Conservation (phyloP, 805 yeast genomes). For the Ogataea polymorpha region DNA sequence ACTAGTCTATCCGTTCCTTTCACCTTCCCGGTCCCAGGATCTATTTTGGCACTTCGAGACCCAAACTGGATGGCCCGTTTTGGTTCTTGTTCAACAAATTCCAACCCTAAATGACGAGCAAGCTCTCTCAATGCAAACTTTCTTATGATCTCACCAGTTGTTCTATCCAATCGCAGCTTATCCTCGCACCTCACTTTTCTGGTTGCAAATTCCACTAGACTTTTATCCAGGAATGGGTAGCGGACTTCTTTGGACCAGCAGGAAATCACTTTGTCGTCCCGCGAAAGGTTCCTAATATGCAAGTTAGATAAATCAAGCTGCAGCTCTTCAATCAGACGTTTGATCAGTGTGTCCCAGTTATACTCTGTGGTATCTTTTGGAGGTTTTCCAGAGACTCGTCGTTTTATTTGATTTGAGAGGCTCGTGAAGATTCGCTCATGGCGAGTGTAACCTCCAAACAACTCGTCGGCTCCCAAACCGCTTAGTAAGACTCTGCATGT, state of each 20-base stretch:
- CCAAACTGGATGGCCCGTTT: conserved; percentile 98
- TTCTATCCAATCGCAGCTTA: conserved; percentile 38
- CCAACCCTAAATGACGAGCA: conserved; percentile 44
- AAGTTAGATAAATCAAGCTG: conserved; percentile 69
- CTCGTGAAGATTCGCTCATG: conserved; percentile 54
- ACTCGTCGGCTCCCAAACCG: conserved; percentile 96
- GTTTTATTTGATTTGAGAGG: conserved; percentile 24
- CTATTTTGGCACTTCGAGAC: conserved; percentile 91
- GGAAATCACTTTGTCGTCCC: conserved; percentile 88
- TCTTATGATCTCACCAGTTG: conserved; percentile 33
- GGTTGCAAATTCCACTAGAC: conserved; percentile 51
- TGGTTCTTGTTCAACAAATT: conserved; percentile 63
- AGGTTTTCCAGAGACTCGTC: conserved; percentile 21
- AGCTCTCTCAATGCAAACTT: conserved; percentile 61
- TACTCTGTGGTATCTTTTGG: conserved; percentile 17
- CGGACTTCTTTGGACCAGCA: conserved; percentile 87
- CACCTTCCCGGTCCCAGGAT: conserved; percentile 67
- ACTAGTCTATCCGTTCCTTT: conserved; percentile 63
- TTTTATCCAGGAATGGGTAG: conserved; percentile 77
- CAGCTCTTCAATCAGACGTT: conserved; percentile 55
- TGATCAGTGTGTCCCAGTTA: conserved; percentile 25
- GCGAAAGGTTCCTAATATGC: conserved; percentile 74
- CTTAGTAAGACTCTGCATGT: conserved; percentile 71
- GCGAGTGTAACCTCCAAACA: conserved; percentile 93
- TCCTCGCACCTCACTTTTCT: conserved; percentile 46